phyloP scores from a whole-genome alignment of 192 early-diverging fungal species.

The Umbelopsis isabellina region DNA sequence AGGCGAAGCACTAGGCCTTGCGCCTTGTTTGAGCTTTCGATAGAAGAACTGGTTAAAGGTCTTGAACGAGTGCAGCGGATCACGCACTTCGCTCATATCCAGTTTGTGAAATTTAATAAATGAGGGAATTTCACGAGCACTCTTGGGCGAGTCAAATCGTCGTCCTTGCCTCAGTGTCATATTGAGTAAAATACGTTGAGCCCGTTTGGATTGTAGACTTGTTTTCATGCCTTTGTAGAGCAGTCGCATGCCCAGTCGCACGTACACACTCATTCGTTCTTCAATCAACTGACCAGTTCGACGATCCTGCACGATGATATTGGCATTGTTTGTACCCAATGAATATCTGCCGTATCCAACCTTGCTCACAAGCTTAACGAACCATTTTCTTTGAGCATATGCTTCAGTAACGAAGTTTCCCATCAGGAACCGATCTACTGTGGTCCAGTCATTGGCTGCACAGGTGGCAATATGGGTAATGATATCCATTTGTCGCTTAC shows the following conservation, averaged over 20 bases:
- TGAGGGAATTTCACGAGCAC: constrained; percentile 63
- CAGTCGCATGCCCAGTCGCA: constrained; percentile 79
- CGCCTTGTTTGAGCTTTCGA: constrained; percentile 71
- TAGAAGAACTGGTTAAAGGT: constrained; percentile 91
- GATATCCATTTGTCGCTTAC: constrained; percentile 65
- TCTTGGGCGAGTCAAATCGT: constrained; percentile 68
- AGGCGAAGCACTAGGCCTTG: constrained; percentile 49
- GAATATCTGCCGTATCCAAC: constrained; percentile 52
- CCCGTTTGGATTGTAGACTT: constrained; percentile 44
- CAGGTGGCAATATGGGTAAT: constrained; percentile 79
- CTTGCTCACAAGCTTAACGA: constrained; percentile 42
- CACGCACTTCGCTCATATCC: constrained; percentile 65
- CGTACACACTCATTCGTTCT: constrained; percentile 78
- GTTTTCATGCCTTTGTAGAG: constrained; percentile 68
- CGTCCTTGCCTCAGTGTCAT: constrained; percentile 69
- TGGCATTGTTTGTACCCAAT: constrained; percentile 61
- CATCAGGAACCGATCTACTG: constrained; percentile 70
- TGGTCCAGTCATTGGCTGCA: constrained; percentile 68
- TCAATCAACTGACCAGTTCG: constrained; percentile 67
- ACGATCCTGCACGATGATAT: constrained; percentile 79
- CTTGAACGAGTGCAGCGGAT: constrained; percentile 67
- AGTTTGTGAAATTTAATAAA: constrained; percentile 78
- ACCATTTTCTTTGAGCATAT: constrained; percentile 66
- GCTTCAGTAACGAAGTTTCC: constrained; percentile 80
- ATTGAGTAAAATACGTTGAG: constrained; percentile 48